A percentile compares a stretch with the other conserved stretches of the same genome.
phyloP scores from a whole-genome alignment of 2,329 filamentous ascomycete genomes.

The Pseudogymnoascus sp. region DNA sequence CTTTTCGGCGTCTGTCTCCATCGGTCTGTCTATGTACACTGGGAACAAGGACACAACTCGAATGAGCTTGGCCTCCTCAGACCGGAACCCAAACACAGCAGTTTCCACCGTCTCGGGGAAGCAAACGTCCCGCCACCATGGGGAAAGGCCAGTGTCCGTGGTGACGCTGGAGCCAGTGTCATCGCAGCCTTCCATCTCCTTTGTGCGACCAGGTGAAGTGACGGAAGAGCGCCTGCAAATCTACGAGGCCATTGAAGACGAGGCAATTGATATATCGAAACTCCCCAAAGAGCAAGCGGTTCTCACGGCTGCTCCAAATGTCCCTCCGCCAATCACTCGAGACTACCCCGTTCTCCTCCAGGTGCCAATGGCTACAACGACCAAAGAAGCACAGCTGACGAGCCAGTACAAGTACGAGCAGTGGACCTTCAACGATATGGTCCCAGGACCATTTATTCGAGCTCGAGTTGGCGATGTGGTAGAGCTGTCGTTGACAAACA shows the following conservation, averaged over 20 bases:
- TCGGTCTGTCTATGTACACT: background rate
- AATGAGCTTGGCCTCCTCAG: background rate
- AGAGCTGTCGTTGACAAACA: slow-evolving; percentile 28
- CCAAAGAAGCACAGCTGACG: slow-evolving; percentile 26
- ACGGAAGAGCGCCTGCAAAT: background rate
- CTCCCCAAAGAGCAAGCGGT: slow-evolving; percentile 25
- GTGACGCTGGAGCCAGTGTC: background rate
- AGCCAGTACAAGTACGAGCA: slow-evolving; percentile 30
- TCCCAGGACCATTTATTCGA: slow-evolving; percentile 30
- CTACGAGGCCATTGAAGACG: slow-evolving; percentile 3
- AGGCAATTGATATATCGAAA: slow-evolving; percentile 8
- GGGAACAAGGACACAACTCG: background rate
- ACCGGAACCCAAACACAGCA: background rate
- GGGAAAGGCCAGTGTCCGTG: background rate
- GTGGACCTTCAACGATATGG: slow-evolving; percentile 30
- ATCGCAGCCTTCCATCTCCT: background rate
- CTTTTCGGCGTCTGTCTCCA: slow-evolving; percentile 14
- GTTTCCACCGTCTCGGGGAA: background rate
- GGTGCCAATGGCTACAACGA: slow-evolving; percentile 24
- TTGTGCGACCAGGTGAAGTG: background rate
- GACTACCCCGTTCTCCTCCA: slow-evolving; percentile 26
- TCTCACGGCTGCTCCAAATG: slow-evolving; percentile 25
- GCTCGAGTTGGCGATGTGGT: slow-evolving; percentile 29
- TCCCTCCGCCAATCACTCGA: slow-evolving; percentile 27
- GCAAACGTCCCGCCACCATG: background rate